Conservation (phyloP, 2,329 filamentous ascomycete species). For the Monosporascus sp. region DNA sequence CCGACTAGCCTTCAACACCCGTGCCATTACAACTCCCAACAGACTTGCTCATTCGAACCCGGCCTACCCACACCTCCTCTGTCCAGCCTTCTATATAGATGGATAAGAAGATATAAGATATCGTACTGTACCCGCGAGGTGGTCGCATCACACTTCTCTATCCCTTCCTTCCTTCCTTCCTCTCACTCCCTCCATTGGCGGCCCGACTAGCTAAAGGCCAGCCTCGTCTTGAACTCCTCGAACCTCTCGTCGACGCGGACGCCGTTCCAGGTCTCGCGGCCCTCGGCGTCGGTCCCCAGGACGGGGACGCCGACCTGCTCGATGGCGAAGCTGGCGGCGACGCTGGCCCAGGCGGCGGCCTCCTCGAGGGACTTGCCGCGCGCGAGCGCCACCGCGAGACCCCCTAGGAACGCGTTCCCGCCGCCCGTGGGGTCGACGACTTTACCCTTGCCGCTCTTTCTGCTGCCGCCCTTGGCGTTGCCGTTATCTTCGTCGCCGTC, state of each 20-base stretch:
- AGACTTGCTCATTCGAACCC: no score
- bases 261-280: constrained; percentile 58
- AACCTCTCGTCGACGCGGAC: constrained; percentile 47
- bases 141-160: no score
- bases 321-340: constrained; percentile 88
- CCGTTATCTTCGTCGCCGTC: constrained; percentile 64
- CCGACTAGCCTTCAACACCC: no score
- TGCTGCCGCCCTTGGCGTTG: neutral
- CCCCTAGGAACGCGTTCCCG: constrained; percentile 79
- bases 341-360: constrained; percentile 70
- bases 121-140: no score
- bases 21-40: no score
- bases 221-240: constrained; percentile 40
- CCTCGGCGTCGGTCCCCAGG: constrained; percentile 37
- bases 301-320: constrained; percentile 84
- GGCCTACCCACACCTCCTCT: no score
- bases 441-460: constrained; percentile 28
- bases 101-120: no score
- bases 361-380: constrained; percentile 58
- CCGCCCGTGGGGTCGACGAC: constrained; percentile 93
- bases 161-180: no score
- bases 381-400: constrained; percentile 52
- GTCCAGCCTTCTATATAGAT: no score
- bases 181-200: no score
- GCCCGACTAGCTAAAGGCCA: constrained; percentile 21